phyloP scores from a whole-genome alignment of 148 eudicot species.

The Heliamphora exappendiculata region DNA sequence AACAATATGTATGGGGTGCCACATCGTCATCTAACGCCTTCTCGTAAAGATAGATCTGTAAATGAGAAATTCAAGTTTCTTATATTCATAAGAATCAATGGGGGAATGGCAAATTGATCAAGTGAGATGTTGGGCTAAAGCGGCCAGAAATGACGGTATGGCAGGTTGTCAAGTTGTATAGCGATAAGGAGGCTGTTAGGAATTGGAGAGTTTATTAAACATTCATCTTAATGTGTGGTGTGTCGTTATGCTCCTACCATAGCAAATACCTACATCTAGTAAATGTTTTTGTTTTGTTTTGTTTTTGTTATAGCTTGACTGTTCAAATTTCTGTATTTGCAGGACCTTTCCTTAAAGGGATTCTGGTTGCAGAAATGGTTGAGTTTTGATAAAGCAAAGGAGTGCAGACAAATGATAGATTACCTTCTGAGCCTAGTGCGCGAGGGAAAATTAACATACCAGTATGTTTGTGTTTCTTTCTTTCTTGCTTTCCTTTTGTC shows the following conservation, averaged over 20 bases:
- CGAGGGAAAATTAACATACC: conserved; percentile 66
- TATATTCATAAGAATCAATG: too few relatives aligned
- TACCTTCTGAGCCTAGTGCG: conserved; percentile 54
- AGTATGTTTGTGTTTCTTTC: conserved; percentile 38
- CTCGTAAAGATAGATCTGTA: too few relatives aligned
- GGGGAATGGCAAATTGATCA: too few relatives aligned
- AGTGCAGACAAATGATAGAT: conserved; percentile 72
- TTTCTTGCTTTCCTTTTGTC: not conserved
- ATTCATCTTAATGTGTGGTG: not conserved
- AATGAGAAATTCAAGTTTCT: too few relatives aligned
- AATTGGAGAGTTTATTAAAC: not conserved
- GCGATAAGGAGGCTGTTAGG: too few relatives aligned
- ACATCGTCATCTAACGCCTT: too few relatives aligned
- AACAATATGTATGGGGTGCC: not conserved
- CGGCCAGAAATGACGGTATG: too few relatives aligned
- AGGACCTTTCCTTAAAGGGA: conserved; percentile 87
- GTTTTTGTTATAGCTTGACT: not conserved
- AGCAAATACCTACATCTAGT: not conserved
- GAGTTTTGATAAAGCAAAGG: conserved; percentile 57
- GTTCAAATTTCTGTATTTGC: conserved; percentile 13
- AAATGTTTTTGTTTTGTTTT: not conserved
- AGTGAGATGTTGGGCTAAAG: too few relatives aligned
- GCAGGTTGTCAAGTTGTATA: too few relatives aligned
- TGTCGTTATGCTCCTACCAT: not conserved
- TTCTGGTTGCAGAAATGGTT: conserved; percentile 89